Conservation (phyloP, 352 stramenopile species). For the Phytophthora pistaciae region DNA sequence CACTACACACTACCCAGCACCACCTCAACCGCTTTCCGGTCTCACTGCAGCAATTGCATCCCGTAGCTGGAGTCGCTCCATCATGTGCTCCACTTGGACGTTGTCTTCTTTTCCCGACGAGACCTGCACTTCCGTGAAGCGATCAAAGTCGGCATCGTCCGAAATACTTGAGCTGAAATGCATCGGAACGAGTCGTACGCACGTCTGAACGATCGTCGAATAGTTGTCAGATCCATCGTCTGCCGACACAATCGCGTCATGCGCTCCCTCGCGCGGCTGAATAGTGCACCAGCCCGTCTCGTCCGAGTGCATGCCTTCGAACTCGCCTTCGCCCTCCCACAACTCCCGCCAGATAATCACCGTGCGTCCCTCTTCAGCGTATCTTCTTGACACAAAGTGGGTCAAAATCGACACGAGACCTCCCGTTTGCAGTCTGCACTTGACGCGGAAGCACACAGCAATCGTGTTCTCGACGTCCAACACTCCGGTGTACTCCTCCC, state of each 20-base stretch:
- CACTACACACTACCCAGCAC: too few species aligned
- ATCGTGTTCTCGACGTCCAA: constrained; percentile 16
- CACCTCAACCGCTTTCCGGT: background rate
- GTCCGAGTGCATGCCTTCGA: constrained; percentile 33
- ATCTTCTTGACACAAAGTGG: constrained; percentile 48
- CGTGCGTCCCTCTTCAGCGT: constrained; percentile 50
- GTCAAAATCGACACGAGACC: constrained; percentile 17
- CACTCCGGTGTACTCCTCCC: constrained; percentile 25
- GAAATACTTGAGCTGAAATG: constrained; percentile 16
- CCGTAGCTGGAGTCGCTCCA: constrained; percentile 22
- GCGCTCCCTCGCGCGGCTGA: background rate
- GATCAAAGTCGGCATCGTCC: constrained; percentile 9
- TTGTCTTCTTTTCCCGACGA: constrained; percentile 38
- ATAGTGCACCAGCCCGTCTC: constrained; percentile 34
- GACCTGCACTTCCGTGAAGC: constrained; percentile 34
- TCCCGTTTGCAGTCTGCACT: constrained; percentile 18
- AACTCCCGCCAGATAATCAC: constrained; percentile 64
- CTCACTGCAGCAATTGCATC: constrained; percentile 14
- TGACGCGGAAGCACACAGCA: constrained; percentile 28
- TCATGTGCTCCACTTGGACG: constrained; percentile 31
- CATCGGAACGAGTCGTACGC: constrained; percentile 33
- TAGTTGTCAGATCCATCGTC: background rate
- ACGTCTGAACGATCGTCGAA: constrained; percentile 27
- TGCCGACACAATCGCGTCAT: background rate
- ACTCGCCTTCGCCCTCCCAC: constrained; percentile 42